Percentiles rank a stretch among this genome's conserved stretches.
phyloP scores from a whole-genome alignment of 2,329 filamentous ascomycete species.

The Claviceps pusilla region DNA sequence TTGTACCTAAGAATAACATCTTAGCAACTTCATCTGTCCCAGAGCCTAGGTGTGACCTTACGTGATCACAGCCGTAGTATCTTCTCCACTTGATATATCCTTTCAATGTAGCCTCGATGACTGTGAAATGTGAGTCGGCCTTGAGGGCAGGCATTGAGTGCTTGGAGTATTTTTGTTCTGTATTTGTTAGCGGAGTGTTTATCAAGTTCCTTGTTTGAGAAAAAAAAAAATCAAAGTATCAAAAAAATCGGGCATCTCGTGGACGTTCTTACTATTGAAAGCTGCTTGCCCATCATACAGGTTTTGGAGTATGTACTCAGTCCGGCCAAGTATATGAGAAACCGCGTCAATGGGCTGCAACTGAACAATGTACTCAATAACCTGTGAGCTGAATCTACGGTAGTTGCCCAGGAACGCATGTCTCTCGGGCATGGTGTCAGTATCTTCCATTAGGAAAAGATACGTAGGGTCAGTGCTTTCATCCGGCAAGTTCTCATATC shows the following conservation, averaged over 20 bases:
- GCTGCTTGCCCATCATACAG: conserved; percentile 57
- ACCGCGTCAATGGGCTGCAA: conserved; percentile 74
- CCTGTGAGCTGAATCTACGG: conserved; percentile 70
- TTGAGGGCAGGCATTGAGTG: conserved; percentile 58
- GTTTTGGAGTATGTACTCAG: conserved; percentile 57
- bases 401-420: conserved; percentile 96
- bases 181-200: conserved; percentile 1
- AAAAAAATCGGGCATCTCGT: neutral
- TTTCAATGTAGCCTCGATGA: conserved; percentile 77
- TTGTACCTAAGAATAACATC: conserved; percentile 21
- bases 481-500: conserved; percentile 75
- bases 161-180: conserved; percentile 48
- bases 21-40: neutral
- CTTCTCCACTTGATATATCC: conserved; percentile 69
- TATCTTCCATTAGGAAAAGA: conserved; percentile 77
- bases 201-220: neutral
- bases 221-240: too few relatives aligned
- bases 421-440: conserved; percentile 83
- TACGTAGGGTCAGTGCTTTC: conserved; percentile 68
- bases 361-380: conserved; percentile 77
- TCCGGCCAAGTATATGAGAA: conserved; percentile 67
- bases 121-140: conserved; percentile 77
- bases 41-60: conserved; percentile 9
- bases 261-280: conserved; percentile 42
- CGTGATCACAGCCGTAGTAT: conserved; percentile 15